phyloP scores from a whole-genome alignment of 129 eudicot genomes.

The Helianthus annuus region HanXRQr2.0-SUNRISE NC_035446.2:129873267-129873766 shows the following conservation, averaged over 20 bases:
- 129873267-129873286: conserved; percentile 87
- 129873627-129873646: background rate
- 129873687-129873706: conserved; percentile 80
- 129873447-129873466: conserved; percentile 59
- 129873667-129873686: background rate
- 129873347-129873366: background rate
- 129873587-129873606: conserved; percentile 52
- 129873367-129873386: background rate
- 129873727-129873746: conserved; percentile 79
- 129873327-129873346: conserved; percentile 72
- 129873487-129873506: conserved; percentile 67
- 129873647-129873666: background rate
- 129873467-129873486: conserved; percentile 50
- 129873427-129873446: conserved; percentile 27
- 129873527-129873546: conserved; percentile 51
- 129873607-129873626: background rate
- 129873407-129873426: background rate
- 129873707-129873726: conserved; percentile 56
- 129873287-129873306: conserved; percentile 42
- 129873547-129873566: conserved; percentile 60
- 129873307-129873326: conserved; percentile 43
- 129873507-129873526: conserved; percentile 57
- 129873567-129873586: conserved; percentile 57
- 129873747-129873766: conserved; percentile 68
- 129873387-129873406: background rate